Evolutionary conservation across 768 basidiomycete species (phyloP).

Genomic region (Lactifluus volemus): DNA sequence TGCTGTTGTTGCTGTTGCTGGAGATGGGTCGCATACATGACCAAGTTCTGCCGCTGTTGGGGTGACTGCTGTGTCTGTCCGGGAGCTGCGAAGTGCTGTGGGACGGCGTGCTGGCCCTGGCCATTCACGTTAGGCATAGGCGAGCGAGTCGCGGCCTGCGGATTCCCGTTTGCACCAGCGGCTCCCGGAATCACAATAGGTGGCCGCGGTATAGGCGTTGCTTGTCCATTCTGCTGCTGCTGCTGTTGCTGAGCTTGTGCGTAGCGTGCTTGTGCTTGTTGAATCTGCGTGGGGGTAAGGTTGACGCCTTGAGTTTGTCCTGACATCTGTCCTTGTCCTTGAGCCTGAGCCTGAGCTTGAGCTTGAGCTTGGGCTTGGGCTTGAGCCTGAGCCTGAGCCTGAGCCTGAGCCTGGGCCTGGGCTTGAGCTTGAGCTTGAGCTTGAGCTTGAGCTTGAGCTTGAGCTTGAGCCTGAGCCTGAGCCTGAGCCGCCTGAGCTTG

Average conservation of each 20-base stretch:
- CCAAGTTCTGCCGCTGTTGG: constrained; percentile 14
- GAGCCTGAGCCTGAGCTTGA: constrained; percentile 17
- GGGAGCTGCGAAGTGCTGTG: constrained; percentile 2
- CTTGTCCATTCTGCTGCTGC: constrained; percentile 22
- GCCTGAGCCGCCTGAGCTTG: neutral
- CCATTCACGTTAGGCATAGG: constrained; percentile 14
- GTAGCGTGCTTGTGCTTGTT: constrained; percentile 8
- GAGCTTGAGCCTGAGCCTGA: constrained; percentile 14
- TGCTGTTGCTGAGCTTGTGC: neutral
- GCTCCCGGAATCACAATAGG: constrained; percentile 13
- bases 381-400: neutral
- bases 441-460: constrained; percentile 17
- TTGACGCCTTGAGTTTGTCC: constrained; percentile 1
- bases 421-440: constrained; percentile 16
- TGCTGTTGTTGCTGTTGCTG: constrained; percentile 13
- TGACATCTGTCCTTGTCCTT: constrained; percentile 10
- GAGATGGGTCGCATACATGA: neutral
- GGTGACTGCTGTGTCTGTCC: constrained; percentile 8
- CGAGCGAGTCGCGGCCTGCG: constrained; percentile 11
- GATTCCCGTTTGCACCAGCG: constrained; percentile 3
- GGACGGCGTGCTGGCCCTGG: constrained; percentile 19
- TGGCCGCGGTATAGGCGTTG: constrained; percentile 19
- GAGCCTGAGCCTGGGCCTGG: no score
- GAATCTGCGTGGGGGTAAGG: neutral
- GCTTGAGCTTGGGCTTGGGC: constrained; percentile 19